A percentile compares a stretch with the other conserved stretches of the same genome.
Conservation (phyloP, 192 early-diverging fungal species). For the Umbelopsis vinacea region DNA sequence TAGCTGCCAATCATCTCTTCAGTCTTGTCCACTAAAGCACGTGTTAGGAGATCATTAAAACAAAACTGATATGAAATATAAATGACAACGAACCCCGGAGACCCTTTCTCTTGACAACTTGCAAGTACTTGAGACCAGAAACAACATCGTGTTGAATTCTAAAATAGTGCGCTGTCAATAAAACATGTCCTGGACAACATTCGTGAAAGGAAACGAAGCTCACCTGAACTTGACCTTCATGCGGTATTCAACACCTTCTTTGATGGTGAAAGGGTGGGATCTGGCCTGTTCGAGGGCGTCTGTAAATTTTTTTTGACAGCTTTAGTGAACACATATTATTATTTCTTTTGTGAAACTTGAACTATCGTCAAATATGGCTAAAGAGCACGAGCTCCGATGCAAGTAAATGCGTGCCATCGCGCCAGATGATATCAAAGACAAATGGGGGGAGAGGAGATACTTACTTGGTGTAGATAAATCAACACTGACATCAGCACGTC, state of each 20-base stretch:
- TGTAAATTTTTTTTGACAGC: constrained; percentile 33
- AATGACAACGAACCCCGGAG: constrained; percentile 53
- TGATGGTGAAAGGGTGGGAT: constrained; percentile 82
- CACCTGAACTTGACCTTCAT: constrained; percentile 89
- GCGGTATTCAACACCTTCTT: constrained; percentile 94
- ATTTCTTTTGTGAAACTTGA: constrained; percentile 2
- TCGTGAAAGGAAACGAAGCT: not conserved
- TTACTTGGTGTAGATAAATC: constrained; percentile 77
- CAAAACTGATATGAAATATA: not conserved
- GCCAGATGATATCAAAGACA: not conserved
- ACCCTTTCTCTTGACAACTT: constrained; percentile 89
- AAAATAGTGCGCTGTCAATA: constrained; percentile 12
- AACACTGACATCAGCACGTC: constrained; percentile 75
- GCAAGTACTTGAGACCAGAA: constrained; percentile 93
- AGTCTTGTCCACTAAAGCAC: constrained; percentile 75
- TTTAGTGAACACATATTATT: not conserved
- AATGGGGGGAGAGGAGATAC: not conserved
- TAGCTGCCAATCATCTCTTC: constrained; percentile 98
- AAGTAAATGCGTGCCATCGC: not conserved
- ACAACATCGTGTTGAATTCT: constrained; percentile 95
- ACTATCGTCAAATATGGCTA: constrained; percentile 1
- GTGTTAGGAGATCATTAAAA: not conserved
- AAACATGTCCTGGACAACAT: not conserved
- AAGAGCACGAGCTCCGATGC: constrained; percentile 8
- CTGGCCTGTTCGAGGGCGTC: constrained; percentile 73